These are phyloP conservation scores for Xylariaceae sp. DNA, from an alignment of 2,329 filamentous ascomycete genomes.

Conservation along the genomic window DNA sequence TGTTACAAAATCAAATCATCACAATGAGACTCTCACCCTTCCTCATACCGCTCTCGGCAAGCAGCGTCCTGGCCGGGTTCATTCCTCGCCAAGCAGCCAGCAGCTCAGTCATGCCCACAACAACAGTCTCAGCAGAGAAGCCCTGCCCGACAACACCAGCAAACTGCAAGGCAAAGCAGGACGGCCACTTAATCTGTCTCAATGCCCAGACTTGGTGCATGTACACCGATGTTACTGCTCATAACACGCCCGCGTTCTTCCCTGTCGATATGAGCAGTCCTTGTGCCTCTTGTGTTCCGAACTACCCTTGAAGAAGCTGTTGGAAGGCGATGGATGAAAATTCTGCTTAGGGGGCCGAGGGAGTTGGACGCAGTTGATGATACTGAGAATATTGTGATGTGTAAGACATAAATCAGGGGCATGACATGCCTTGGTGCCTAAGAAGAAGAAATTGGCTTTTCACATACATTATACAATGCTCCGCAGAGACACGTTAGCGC, in stretches of 20 bases:
- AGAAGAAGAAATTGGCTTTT: no score
- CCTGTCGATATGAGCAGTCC: conserved; percentile 15
- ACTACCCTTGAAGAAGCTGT: no score
- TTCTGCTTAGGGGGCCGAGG: no score
- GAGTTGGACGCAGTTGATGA: no score
- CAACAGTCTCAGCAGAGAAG: conserved; percentile 4
- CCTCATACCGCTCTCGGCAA: conserved; percentile 14
- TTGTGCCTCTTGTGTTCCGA: conserved; percentile 14
- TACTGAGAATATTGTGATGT: no score
- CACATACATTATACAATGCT: no score
- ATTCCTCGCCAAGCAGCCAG: conserved; percentile 8
- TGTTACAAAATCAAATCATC: background rate
- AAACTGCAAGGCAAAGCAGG: conserved; percentile 8
- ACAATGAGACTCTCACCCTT: conserved; percentile 15
- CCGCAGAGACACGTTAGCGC: no score
- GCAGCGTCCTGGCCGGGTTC: conserved; percentile 4
- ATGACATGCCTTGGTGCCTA: no score
- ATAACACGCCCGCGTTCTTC: conserved; percentile 16
- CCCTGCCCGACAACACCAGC: conserved; percentile 17
- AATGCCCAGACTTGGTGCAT: conserved; percentile 18
- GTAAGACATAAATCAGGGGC: no score
- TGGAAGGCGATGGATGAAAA: background rate
- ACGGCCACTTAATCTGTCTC: conserved; percentile 18
- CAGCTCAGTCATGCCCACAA: conserved; percentile 1
- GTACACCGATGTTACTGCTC: conserved; percentile 13